phyloP scores from a whole-genome alignment of 495 filamentous ascomycete genomes.

The Symbiotaphrina buchneri region DNA sequence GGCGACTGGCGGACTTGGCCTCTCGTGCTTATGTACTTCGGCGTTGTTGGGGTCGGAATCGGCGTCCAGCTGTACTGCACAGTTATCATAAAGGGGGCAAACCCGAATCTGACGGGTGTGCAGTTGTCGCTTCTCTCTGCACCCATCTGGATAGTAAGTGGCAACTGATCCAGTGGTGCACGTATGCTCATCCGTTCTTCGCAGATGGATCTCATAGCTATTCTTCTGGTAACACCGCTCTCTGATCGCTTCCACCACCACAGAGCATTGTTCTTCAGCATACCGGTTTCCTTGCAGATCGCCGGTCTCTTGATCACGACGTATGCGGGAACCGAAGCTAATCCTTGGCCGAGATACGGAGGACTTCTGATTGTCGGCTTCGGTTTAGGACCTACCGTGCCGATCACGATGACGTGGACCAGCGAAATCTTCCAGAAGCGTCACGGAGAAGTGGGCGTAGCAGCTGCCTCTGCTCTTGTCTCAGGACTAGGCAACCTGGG shows the following conservation, averaged over 20 bases:
- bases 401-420: slow-evolving; percentile 85
- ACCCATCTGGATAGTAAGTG: slow-evolving; percentile 71
- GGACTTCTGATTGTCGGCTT: slow-evolving; percentile 82
- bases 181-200: background rate
- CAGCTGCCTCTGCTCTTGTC: slow-evolving; percentile 68
- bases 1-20: slow-evolving; percentile 78
- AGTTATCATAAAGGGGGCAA: slow-evolving; percentile 62
- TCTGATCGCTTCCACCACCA: slow-evolving; percentile 72
- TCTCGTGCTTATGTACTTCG: slow-evolving; percentile 77
- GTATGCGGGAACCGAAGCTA: slow-evolving; percentile 37
- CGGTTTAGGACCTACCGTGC: slow-evolving; percentile 76
- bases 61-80: slow-evolving; percentile 73
- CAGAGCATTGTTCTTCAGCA: slow-evolving; percentile 64
- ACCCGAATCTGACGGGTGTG: slow-evolving; percentile 45
- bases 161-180: background rate
- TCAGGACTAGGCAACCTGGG: slow-evolving; percentile 73
- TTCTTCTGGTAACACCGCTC: slow-evolving; percentile 64
- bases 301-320: slow-evolving; percentile 59
- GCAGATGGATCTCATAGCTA: slow-evolving; percentile 71
- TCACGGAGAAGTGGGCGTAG: slow-evolving; percentile 79
- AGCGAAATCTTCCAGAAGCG: slow-evolving; percentile 75
- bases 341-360: slow-evolving; percentile 69
- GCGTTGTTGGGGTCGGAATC: slow-evolving; percentile 79
- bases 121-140: slow-evolving; percentile 65
- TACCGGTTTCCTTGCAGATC: slow-evolving; percentile 57